Conservation (phyloP, 1,284 basidiomycete species). For the Melampsora abietis-canadensis region DNA sequence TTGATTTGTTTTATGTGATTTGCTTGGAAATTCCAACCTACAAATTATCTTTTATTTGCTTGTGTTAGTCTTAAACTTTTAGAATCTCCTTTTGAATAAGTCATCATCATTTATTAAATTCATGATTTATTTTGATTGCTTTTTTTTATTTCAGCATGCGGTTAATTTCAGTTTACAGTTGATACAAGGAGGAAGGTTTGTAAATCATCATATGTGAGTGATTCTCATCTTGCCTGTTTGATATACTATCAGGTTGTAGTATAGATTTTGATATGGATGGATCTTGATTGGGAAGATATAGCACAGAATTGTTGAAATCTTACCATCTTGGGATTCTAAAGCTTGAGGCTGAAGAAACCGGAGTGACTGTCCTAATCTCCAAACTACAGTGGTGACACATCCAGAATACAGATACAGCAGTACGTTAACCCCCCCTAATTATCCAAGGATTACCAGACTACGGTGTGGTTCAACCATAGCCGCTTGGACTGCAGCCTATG, state of each 20-base stretch:
- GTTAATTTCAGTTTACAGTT: constrained; percentile 40
- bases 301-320: constrained; percentile 48
- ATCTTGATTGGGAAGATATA: too few relatives aligned
- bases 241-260: neutral
- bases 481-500: too few relatives aligned
- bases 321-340: too few relatives aligned
- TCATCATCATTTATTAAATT: neutral
- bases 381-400: too few relatives aligned
- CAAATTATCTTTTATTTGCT: constrained; percentile 80
- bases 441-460: too few relatives aligned
- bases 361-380: too few relatives aligned
- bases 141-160: constrained; percentile 14
- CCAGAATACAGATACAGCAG: too few relatives aligned
- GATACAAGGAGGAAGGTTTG: constrained; percentile 34
- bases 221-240: constrained; percentile 3
- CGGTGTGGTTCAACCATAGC: too few relatives aligned
- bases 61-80: constrained; percentile 61
- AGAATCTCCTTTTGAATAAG: too few relatives aligned
- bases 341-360: too few relatives aligned
- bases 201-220: constrained; percentile 27
- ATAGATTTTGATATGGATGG: too few relatives aligned
- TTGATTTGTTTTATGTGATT: constrained; percentile 94
- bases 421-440: too few relatives aligned
- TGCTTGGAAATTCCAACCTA: constrained; percentile 89
- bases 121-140: neutral